phyloP scores from a whole-genome alignment of 805 yeast genomes.

The Kodamaea hsintzibuensis region DNA sequence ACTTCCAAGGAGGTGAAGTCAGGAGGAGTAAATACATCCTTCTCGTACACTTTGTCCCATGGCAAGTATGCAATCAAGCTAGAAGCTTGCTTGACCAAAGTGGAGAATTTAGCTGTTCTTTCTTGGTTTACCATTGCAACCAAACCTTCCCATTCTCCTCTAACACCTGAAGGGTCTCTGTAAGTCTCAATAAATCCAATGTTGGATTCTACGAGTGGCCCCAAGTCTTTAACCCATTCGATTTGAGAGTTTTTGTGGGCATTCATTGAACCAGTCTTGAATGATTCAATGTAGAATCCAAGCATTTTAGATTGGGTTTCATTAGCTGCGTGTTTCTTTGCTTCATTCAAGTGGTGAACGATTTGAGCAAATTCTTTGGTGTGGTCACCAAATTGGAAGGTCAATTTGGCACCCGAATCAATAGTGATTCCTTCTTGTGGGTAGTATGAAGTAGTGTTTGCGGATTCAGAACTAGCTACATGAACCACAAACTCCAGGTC shows the following conservation, averaged over 20 bases:
- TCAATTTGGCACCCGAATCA: conserved; percentile 42
- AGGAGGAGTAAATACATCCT: conserved; percentile 86
- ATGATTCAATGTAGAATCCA: conserved; percentile 64
- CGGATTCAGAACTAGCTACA: conserved; percentile 64
- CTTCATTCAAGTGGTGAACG: conserved; percentile 54
- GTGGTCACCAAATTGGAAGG: conserved; percentile 79
- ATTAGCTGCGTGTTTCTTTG: conserved; percentile 67
- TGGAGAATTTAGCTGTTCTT: conserved; percentile 76
- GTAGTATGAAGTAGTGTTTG: conserved; percentile 51
- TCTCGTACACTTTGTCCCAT: conserved; percentile 76
- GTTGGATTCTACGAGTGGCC: conserved; percentile 71
- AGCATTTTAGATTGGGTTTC: conserved; percentile 70
- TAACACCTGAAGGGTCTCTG: conserved; percentile 87
- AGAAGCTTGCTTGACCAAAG: conserved; percentile 66
- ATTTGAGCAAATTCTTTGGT: conserved; percentile 61
- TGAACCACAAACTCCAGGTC: conserved; percentile 54
- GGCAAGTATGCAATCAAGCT: conserved; percentile 68
- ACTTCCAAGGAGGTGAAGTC: conserved; percentile 92
- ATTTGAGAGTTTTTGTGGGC: conserved; percentile 85
- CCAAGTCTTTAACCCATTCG: conserved; percentile 83
- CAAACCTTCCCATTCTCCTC: conserved; percentile 93
- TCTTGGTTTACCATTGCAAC: conserved; percentile 90
- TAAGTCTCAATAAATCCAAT: conserved; percentile 92
- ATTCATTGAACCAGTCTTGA: conserved; percentile 78
- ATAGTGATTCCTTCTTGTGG: conserved; percentile 46